Percentiles rank a stretch among this genome's conserved stretches.
Evolutionary conservation across 306 rosid genomes (phyloP).

Genomic region (Leucaena leucocephala): DNA sequence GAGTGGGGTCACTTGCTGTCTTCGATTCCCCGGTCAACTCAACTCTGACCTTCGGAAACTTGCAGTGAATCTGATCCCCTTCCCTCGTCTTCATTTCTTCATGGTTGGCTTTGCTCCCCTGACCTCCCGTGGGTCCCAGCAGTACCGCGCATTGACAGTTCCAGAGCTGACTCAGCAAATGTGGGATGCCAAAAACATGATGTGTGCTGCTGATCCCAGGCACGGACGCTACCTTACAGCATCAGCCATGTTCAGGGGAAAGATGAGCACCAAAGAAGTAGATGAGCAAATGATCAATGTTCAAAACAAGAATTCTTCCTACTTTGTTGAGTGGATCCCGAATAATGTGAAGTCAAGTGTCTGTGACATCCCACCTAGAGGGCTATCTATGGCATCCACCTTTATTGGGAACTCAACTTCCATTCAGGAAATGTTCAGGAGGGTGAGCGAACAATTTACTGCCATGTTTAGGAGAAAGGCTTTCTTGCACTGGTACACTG

Average conservation of each 20-base stretch:
- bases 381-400: slow-evolving; percentile 67
- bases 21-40: slow-evolving; percentile 65
- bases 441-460: slow-evolving; percentile 64
- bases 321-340: slow-evolving; percentile 70
- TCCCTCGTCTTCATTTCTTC: slow-evolving; percentile 64
- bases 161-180: slow-evolving; percentile 66
- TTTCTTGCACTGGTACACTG: slow-evolving; percentile 73
- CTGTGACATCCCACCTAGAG: slow-evolving; percentile 66
- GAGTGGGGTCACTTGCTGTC: slow-evolving; percentile 72
- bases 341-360: slow-evolving; percentile 66
- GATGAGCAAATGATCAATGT: slow-evolving; percentile 65
- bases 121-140: slow-evolving; percentile 67
- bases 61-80: slow-evolving; percentile 63
- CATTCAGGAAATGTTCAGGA: slow-evolving; percentile 66
- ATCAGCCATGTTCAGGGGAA: slow-evolving; percentile 63
- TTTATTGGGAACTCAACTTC: slow-evolving; percentile 64
- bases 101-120: slow-evolving; percentile 69
- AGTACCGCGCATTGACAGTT: slow-evolving; percentile 59
- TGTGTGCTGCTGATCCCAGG: slow-evolving; percentile 68
- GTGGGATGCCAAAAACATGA: slow-evolving; percentile 71
- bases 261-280: slow-evolving; percentile 69
- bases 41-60: slow-evolving; percentile 63
- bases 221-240: slow-evolving; percentile 65
- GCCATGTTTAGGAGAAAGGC: slow-evolving; percentile 71
- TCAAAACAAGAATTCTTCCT: slow-evolving; percentile 62